Conservation (phyloP, 1,139 yeast species). For the Pichia sp. region DNA sequence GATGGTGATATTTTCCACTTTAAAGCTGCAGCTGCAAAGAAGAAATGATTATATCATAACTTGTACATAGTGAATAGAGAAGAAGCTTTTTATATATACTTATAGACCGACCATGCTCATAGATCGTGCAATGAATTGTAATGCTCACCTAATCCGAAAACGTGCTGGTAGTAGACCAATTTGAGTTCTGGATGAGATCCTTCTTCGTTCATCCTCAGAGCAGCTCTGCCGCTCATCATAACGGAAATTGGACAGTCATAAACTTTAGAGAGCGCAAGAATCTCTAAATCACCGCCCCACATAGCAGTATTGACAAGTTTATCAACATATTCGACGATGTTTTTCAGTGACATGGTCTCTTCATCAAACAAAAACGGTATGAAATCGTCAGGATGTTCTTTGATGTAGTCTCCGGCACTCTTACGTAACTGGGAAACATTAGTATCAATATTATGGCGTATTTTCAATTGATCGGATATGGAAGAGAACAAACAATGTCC, state of each 20-base stretch:
- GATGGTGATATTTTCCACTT: constrained; percentile 89
- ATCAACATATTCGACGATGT: constrained; percentile 61
- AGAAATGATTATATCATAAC: constrained; percentile 20
- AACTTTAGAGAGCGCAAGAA: constrained; percentile 65
- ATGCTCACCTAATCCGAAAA: constrained; percentile 90
- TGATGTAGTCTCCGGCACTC: constrained; percentile 61
- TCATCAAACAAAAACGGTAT: constrained; percentile 82
- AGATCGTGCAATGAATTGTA: constrained; percentile 72
- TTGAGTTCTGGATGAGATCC: constrained; percentile 46
- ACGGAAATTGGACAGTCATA: constrained; percentile 69
- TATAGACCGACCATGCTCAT: neutral
- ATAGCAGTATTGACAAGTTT: constrained; percentile 68
- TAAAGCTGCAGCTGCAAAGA: constrained; percentile 96
- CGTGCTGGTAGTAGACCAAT: constrained; percentile 77
- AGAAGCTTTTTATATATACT: neutral
- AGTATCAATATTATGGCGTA: constrained; percentile 38
- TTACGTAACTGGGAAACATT: constrained; percentile 51
- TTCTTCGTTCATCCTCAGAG: constrained; percentile 50
- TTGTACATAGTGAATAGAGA: no score
- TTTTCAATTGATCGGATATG: constrained; percentile 63
- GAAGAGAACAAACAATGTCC: constrained; percentile 94
- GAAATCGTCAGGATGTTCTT: constrained; percentile 58
- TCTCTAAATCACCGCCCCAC: constrained; percentile 98
- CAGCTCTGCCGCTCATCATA: constrained; percentile 67
- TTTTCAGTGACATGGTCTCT: constrained; percentile 50